A percentile compares a stretch with the other conserved stretches of the same genome.
Evolutionary conservation across 2,329 filamentous ascomycete genomes (phyloP).

Genomic region (Nemania sp.): DNA sequence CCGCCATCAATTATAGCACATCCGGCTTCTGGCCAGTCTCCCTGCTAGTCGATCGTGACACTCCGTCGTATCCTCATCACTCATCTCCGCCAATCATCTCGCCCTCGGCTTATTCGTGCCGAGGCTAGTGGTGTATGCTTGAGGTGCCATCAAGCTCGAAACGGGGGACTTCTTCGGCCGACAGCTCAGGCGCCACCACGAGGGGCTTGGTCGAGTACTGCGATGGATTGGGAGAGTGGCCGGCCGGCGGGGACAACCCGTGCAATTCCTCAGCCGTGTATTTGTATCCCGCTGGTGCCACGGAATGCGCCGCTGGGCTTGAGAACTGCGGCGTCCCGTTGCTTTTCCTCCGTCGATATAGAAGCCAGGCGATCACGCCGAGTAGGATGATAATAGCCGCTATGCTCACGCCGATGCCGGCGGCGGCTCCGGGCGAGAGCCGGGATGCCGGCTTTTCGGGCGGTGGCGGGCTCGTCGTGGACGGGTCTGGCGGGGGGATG

Average conservation of each 20-base stretch:
- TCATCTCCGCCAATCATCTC: not conserved
- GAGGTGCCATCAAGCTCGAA: constrained; percentile 11
- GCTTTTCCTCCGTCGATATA: constrained; percentile 20
- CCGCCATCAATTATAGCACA: no score
- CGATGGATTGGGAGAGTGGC: not conserved
- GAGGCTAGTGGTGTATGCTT: not conserved
- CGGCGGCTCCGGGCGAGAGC: constrained; percentile 17
- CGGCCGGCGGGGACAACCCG: not conserved
- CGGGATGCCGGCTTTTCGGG: not conserved
- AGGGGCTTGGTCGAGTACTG: not conserved
- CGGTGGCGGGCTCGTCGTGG: not conserved
- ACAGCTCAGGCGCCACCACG: not conserved
- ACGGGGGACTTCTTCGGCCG: not conserved
- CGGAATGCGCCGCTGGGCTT: not conserved
- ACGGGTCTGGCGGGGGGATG: constrained; percentile 1
- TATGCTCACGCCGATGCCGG: constrained; percentile 19
- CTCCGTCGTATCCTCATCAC: not conserved
- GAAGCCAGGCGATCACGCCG: constrained; percentile 16
- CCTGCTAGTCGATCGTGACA: no score
- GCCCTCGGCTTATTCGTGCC: not conserved
- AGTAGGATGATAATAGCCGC: constrained; percentile 13
- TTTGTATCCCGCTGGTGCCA: constrained; percentile 3
- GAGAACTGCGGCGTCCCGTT: not conserved
- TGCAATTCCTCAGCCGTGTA: not conserved
- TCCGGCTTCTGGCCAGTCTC: no score